Base-by-base conservation (phyloP, 768 basidiomycete species). In the Tricholoma saponaceum region DNA sequence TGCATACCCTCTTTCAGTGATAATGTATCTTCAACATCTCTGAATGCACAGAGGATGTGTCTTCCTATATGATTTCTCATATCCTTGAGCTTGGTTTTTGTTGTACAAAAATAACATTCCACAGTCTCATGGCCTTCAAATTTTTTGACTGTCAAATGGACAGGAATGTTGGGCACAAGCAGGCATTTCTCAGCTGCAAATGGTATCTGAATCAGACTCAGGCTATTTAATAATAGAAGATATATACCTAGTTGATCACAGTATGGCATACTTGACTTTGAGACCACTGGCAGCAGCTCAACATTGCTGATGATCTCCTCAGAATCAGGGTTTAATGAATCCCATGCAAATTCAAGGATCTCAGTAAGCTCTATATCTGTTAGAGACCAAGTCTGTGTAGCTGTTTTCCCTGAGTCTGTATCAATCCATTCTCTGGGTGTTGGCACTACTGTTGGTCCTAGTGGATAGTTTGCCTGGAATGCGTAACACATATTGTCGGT, bases 1-100 rank as follows among this genome's bases (percentile, higher is more conserved):
- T 20, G 4, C 18, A 30, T 32, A 16, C 18, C 23, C 9, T 18
- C 28, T 13, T 35, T 35, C 18, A 35, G 51, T 18, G 18, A 5
- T 33, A 51, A 33, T 12, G 26, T 3, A 14, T 51, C 25, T 16
- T 51, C 26, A 20, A 51, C 26, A 28, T 33, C 7, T 25, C 51
- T 51, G 18, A 28, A 35, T 32, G 51, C 51, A 51, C 28, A 32
- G 20, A 51, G 51, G n/a, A 51, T 32, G 51, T 51, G 51, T 35
- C 28, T 51, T 33, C 51, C 51, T 2, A 51, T 16, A 51, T 51
- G 51, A n/a, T 51, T 51, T 23, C 51, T 51, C 51, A 51, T 51
- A 23, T 51, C 51, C 33, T 51, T 51, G 28, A 51, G 30, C 30
- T 51, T 51, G 9, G n/a, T 30, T 18, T 12, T 32, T 32, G 28